Evolutionary conservation across 164 flowering plant species (phyloP), one percentile per base, ranked within the genome.

Genomic region (Nymphaea thermarum): DNA sequence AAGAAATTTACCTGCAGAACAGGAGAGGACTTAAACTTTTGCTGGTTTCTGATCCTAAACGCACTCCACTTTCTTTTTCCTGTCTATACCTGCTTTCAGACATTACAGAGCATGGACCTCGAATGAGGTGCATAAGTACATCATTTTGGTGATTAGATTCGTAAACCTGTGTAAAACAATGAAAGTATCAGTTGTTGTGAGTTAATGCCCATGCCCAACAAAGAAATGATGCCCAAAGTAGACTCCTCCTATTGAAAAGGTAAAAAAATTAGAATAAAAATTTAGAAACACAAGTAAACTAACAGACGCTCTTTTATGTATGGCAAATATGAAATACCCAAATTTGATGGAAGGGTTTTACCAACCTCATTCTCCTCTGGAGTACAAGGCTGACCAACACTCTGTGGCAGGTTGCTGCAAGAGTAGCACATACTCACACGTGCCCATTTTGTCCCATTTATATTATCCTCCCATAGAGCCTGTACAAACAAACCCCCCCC

Each of bases 401-500:
- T 81, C 72, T 78, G 82, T n/a, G 98, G 93, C 76, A 89, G 79
- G 75, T 87, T 93, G 71, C 64, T 67, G 62, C 91, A 90, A 75
- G 86, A 82, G 81, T 83, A 89, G 73, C 86, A 89, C 72, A 69
- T 75, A 55, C 66, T 83, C 44, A 83, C 78, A 62, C 44, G 66
- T 62, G 86, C 86, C 90, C 90, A 87, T 78, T 82, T 89, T 51
- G 73, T 74, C 70, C 82, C 78, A 69, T 84, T 84, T 68, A 74
- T 76, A 42, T 68, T 75, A 73, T 90, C 96, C 74, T 92, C 93
- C 96, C 94, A 90, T 84, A 92, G 79, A 51, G 81, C 85, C 98
- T 90, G 85, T 71, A 25, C 36, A 25, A 25, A 25, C 36, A 25
- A 25, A 25, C 36, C 36, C n/a, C n/a, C n/a, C n/a, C n/a, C n/a